Percentiles rank a stretch among this genome's conserved stretches.
These are phyloP conservation scores for Cladochytrium replicatum DNA, from an alignment of 192 early-diverging fungal species.

Conservation along the genomic window DNA sequence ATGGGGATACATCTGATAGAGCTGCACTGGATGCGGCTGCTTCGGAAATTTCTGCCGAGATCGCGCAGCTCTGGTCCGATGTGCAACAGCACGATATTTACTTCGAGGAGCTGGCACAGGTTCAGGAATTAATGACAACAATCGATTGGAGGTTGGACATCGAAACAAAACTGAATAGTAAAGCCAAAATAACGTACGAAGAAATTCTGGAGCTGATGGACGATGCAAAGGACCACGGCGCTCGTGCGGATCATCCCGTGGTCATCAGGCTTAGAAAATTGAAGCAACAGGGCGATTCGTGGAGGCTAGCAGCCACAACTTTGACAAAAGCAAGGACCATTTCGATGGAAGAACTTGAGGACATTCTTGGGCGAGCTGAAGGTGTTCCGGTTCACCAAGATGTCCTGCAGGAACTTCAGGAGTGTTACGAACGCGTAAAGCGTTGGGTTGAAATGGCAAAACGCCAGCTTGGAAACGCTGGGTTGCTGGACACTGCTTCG, in stretches of 20 bases:
- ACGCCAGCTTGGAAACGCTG: too few species aligned
- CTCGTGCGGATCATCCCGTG: conserved; percentile 14
- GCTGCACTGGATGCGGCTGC: too few species aligned
- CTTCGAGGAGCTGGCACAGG: conserved; percentile 1
- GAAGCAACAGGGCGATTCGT: conserved; percentile 11
- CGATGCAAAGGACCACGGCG: conserved; percentile 7
- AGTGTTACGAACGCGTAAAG: too few species aligned
- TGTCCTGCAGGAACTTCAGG: conserved; percentile 8
- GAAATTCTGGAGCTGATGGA: conserved; percentile 10
- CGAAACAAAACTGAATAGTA: neutral
- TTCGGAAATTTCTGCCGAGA: neutral
- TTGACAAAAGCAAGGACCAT: conserved; percentile 12
- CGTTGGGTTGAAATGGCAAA: too few species aligned
- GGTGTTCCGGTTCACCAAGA: conserved; percentile 12
- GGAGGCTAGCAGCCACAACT: conserved; percentile 8
- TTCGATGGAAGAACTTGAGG: conserved; percentile 7
- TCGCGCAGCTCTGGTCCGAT: neutral
- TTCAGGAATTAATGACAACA: neutral
- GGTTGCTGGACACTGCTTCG: too few species aligned
- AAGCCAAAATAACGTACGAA: too few species aligned
- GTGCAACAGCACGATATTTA: conserved; percentile 4
- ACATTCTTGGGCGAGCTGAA: conserved; percentile 5
- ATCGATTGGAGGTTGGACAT: conserved; percentile 5
- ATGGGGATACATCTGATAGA: too few species aligned
- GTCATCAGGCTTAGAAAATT: conserved; percentile 8